phyloP scores from a whole-genome alignment of 2,329 filamentous ascomycete genomes.

The Pyricularia pennisetigena region DNA sequence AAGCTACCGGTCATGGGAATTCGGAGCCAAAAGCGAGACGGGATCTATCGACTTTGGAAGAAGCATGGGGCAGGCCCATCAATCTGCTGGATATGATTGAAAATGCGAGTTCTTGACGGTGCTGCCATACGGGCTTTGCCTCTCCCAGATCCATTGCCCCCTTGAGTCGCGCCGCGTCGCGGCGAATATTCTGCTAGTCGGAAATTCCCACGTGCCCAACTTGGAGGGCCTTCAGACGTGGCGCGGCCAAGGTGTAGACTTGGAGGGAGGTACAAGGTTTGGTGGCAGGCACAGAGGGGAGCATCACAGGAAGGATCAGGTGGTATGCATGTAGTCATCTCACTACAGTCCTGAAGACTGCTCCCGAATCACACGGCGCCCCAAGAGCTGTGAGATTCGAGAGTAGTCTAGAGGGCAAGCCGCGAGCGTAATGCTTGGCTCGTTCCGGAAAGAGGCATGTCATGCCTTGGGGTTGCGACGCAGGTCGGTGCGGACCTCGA shows the following conservation, averaged over 20 bases:
- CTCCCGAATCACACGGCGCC: neutral
- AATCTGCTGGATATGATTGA: neutral
- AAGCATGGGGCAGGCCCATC: constrained; percentile 9
- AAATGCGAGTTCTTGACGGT: neutral
- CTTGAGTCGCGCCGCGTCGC: neutral
- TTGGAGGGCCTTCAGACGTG: neutral
- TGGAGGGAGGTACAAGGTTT: neutral
- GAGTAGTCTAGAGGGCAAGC: neutral
- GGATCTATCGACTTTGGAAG: constrained; percentile 16
- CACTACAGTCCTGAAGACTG: constrained; percentile 7
- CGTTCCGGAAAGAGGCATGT: neutral
- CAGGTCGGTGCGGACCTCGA: neutral
- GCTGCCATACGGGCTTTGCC: neutral
- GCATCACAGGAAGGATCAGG: neutral
- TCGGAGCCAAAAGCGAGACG: constrained; percentile 17
- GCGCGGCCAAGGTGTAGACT: neutral
- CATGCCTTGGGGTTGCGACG: neutral
- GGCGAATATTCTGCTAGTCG: neutral
- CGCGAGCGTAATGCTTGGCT: neutral
- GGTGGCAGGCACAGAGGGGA: neutral
- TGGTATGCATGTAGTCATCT: constrained; percentile 6
- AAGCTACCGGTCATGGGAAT: constrained; percentile 6
- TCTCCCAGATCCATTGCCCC: neutral
- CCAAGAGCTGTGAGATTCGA: neutral
- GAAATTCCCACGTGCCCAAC: neutral